Evolutionary conservation across 2,329 filamentous ascomycete species (phyloP).

Genomic region (Xylaria sp.): DNA sequence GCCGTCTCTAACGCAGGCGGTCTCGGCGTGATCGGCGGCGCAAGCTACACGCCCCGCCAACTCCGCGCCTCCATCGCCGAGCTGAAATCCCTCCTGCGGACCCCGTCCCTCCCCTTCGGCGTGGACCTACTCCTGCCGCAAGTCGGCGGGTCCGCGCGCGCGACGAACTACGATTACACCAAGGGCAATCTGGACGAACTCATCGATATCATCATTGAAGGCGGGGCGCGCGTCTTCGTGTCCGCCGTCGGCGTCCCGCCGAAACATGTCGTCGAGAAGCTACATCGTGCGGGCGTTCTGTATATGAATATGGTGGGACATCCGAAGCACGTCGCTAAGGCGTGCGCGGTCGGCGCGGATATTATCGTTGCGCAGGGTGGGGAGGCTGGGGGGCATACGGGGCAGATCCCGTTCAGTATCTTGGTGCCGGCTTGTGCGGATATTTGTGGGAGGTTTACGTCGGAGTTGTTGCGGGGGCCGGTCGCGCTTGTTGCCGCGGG

Average conservation of each 20-base stretch:
- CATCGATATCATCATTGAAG: constrained; percentile 32
- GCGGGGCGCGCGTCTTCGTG: constrained; percentile 33
- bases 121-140: constrained; percentile 33
- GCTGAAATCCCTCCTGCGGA: constrained; percentile 74
- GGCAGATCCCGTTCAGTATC: constrained; percentile 80
- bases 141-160: constrained; percentile 32
- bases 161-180: constrained; percentile 34
- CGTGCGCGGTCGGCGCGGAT: constrained; percentile 59
- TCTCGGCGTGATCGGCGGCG: constrained; percentile 88
- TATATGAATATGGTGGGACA: constrained; percentile 99
- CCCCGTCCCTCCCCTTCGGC: constrained; percentile 67
- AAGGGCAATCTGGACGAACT: constrained; percentile 30
- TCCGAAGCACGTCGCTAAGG: constrained; percentile 54
- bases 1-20: constrained; percentile 94
- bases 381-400: constrained; percentile 90
- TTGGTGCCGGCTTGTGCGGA: constrained; percentile 60
- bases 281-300: constrained; percentile 64
- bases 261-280: constrained; percentile 28
- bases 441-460: background rate
- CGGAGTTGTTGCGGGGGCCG: background rate
- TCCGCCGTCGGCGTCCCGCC: constrained; percentile 33
- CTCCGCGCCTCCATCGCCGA: constrained; percentile 86
- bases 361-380: constrained; percentile 96
- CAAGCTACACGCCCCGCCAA: constrained; percentile 93
- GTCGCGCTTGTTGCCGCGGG: constrained; percentile 76